These are phyloP conservation scores for Cryphonectria parasitica DNA, from an alignment of 2,329 filamentous ascomycete genomes.

Conservation along the genomic window DNA sequence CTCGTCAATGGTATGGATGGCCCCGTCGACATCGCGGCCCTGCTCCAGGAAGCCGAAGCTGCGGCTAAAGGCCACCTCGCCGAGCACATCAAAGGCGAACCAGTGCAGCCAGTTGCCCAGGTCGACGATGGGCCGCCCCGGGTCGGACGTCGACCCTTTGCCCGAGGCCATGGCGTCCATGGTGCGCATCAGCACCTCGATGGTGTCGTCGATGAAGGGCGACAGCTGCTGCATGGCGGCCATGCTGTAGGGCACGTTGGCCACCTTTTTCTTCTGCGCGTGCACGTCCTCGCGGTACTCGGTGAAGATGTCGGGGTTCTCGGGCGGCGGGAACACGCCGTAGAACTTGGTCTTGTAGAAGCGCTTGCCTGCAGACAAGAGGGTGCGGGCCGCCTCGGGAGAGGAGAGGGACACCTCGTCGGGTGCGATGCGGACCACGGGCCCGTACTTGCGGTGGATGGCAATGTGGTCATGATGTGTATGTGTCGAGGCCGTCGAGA, in stretches of 20 bases:
- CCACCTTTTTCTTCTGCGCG: constrained; percentile 57
- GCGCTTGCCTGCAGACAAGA: constrained; percentile 54
- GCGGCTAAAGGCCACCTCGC: constrained; percentile 55
- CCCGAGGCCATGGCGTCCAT: constrained; percentile 42
- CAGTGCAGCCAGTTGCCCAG: constrained; percentile 52
- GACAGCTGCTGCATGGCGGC: constrained; percentile 55
- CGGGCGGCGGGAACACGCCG: constrained; percentile 57
- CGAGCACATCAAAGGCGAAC: constrained; percentile 54
- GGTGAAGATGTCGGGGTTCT: constrained; percentile 63
- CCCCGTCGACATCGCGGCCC: constrained; percentile 53
- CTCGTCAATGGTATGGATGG: constrained; percentile 57
- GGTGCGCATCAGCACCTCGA: constrained; percentile 49
- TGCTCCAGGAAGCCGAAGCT: constrained; percentile 57
- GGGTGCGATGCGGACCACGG: constrained; percentile 53
- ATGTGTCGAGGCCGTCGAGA: constrained; percentile 42
- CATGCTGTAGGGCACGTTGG: constrained; percentile 57
- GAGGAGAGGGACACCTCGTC: constrained; percentile 52
- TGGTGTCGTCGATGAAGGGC: constrained; percentile 56
- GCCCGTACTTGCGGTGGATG: constrained; percentile 51
- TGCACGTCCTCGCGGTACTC: constrained; percentile 59
- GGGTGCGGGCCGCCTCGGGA: constrained; percentile 48
- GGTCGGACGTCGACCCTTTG: constrained; percentile 33
- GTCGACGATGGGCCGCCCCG: constrained; percentile 41
- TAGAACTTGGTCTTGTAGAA: constrained; percentile 60
- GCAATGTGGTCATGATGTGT: constrained; percentile 49